Conservation (phyloP, 108 stramenopile species). For the Cyclostephanos invisitatus region DNA sequence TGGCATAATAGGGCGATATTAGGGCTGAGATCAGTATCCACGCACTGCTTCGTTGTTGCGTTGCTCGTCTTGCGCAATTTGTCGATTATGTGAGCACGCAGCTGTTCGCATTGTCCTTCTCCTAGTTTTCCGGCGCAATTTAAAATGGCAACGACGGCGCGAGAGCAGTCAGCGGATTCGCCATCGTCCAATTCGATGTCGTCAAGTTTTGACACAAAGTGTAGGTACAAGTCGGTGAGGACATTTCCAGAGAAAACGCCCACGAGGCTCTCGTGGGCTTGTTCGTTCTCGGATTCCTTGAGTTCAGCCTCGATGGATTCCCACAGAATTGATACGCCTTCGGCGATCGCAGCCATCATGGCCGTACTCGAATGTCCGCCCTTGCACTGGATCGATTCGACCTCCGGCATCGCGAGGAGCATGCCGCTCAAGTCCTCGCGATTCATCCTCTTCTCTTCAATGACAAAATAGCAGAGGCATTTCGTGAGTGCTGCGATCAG, state of each 20-base stretch:
- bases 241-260: conserved; percentile 59
- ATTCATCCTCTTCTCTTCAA: conserved; percentile 45
- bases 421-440: conserved; percentile 19
- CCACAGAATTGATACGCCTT: conserved; percentile 66
- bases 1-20: conserved; percentile 64
- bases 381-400: conserved; percentile 18
- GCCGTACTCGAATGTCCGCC: conserved; percentile 17
- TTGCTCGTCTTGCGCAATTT: conserved; percentile 19
- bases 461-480: conserved; percentile 56
- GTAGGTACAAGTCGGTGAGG: conserved; percentile 54
- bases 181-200: conserved; percentile 10
- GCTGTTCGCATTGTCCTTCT: conserved; percentile 33
- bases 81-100: conserved; percentile 49
- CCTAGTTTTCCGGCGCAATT: conserved; percentile 60
- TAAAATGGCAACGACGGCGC: conserved; percentile 60
- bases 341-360: conserved; percentile 70
- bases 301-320: conserved; percentile 58
- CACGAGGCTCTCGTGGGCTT: conserved; percentile 40
- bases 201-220: conserved; percentile 61
- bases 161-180: conserved; percentile 46
- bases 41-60: conserved; percentile 19
- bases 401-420: conserved; percentile 38
- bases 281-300: conserved; percentile 38
- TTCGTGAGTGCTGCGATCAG: conserved; percentile 80
- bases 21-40: conserved; percentile 43